Percentiles rank a stretch among this genome's conserved stretches.
Evolutionary conservation across 2,329 filamentous ascomycete genomes (phyloP).

Genomic region (Periconia digitata): DNA sequence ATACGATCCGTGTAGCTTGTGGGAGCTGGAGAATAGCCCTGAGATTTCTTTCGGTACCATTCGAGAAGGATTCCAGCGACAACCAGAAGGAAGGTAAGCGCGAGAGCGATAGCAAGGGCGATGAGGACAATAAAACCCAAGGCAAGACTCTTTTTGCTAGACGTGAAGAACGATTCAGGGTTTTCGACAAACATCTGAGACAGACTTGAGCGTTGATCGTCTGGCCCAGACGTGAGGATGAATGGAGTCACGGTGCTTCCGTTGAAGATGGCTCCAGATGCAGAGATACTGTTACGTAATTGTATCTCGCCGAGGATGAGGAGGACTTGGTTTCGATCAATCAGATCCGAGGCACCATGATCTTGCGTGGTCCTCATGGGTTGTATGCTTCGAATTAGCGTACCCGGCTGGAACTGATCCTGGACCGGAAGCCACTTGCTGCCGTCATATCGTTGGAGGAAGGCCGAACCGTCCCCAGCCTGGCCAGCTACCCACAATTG

Average conservation of each 20-base stretch:
- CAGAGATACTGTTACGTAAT: slow-evolving; percentile 72
- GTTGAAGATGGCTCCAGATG: slow-evolving; percentile 85
- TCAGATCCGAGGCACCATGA: slow-evolving; percentile 65
- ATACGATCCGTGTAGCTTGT: slow-evolving; percentile 54
- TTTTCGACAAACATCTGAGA: slow-evolving; percentile 83
- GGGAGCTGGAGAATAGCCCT: slow-evolving; percentile 79
- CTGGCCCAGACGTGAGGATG: slow-evolving; percentile 70
- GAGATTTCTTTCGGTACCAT: slow-evolving; percentile 72
- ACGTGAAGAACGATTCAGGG: slow-evolving; percentile 69
- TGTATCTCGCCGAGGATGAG: slow-evolving; percentile 83
- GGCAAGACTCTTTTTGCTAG: slow-evolving; percentile 61
- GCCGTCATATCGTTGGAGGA: slow-evolving; percentile 81
- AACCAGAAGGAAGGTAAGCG: slow-evolving; percentile 75
- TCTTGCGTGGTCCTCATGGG: slow-evolving; percentile 70
- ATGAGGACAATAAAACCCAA: slow-evolving; percentile 80
- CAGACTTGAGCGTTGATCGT: slow-evolving; percentile 71
- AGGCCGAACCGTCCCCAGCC: slow-evolving; percentile 67
- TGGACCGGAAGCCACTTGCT: slow-evolving; percentile 68
- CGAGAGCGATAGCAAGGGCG: slow-evolving; percentile 75
- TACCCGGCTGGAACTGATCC: slow-evolving; percentile 61
- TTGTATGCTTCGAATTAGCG: slow-evolving; percentile 77
- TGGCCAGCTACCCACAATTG: slow-evolving; percentile 83
- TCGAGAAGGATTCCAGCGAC: slow-evolving; percentile 74
- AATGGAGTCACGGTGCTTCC: slow-evolving; percentile 79
- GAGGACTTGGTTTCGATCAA: slow-evolving; percentile 70